phyloP scores from a whole-genome alignment of 331 rosid species.

The Ulmus americana region DNA sequence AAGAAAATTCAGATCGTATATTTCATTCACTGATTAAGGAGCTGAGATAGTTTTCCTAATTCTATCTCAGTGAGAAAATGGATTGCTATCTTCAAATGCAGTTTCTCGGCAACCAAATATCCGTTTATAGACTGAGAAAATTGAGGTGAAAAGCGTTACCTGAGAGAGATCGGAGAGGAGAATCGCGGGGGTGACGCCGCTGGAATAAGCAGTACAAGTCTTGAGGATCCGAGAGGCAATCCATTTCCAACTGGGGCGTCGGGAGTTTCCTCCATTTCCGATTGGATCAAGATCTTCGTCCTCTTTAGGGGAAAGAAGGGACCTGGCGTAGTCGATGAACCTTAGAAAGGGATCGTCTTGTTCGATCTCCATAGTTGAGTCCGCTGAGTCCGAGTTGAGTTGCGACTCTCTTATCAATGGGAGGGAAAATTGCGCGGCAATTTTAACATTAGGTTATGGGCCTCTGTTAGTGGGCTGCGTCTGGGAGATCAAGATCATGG shows the following conservation, averaged over 20 bases:
- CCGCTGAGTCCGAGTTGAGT: constrained; percentile 6
- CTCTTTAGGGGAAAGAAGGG: constrained; percentile 41
- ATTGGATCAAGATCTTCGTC: constrained; percentile 31
- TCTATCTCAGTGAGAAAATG: background rate
- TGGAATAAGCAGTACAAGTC: constrained; percentile 72
- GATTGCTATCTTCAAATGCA: background rate
- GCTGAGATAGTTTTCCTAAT: background rate
- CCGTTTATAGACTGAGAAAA: background rate
- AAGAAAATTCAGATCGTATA: too few relatives aligned
- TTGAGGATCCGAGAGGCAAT: constrained; percentile 66
- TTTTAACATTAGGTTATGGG: background rate
- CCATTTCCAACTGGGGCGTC: constrained; percentile 74
- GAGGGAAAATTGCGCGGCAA: background rate
- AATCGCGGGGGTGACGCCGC: constrained; percentile 82
- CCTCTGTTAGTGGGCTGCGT: background rate
- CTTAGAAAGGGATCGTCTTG: constrained; percentile 51
- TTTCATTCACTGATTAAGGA: too few relatives aligned
- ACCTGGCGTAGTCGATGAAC: constrained; percentile 65
- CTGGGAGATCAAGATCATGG: background rate
- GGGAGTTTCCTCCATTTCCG: constrained; percentile 22
- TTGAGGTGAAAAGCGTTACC: constrained; percentile 28
- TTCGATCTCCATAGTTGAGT: constrained; percentile 46
- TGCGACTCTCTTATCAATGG: background rate
- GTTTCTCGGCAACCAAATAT: constrained; percentile 12
- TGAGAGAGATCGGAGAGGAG: constrained; percentile 74